Evolutionary conservation across 805 yeast genomes (phyloP).

Genomic region (Komagataella ulmi): DNA sequence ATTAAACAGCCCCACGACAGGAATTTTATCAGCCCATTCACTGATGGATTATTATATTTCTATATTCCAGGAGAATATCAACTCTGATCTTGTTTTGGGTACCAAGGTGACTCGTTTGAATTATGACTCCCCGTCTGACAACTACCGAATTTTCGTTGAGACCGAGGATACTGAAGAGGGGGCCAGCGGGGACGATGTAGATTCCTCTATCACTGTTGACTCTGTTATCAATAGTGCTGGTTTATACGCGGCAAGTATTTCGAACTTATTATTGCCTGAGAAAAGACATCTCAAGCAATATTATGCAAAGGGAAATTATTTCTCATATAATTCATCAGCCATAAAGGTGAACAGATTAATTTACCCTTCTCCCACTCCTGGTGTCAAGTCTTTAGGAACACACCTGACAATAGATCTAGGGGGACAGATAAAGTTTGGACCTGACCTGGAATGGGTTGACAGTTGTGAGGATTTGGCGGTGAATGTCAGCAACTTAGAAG

Average conservation of each 20-base stretch:
- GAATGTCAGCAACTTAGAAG: conserved; percentile 29
- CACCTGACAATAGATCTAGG: conserved; percentile 78
- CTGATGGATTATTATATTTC: conserved; percentile 47
- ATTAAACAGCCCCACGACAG: conserved; percentile 68
- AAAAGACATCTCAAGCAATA: conserved; percentile 43
- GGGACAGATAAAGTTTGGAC: conserved; percentile 75
- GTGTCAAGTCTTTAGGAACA: conserved; percentile 70
- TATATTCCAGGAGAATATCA: conserved; percentile 32
- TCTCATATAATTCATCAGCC: conserved; percentile 31
- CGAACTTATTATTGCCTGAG: conserved; percentile 56
- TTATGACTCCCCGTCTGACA: conserved; percentile 11
- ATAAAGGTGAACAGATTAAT: conserved; percentile 44
- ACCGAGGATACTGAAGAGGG: conserved; percentile 13
- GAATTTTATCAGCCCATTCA: conserved; percentile 75
- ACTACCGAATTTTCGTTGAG: conserved; percentile 17
- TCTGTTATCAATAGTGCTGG: conserved; percentile 74
- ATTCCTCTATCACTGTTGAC: conserved; percentile 30
- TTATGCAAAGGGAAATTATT: conserved; percentile 83
- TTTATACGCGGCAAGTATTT: conserved; percentile 53
- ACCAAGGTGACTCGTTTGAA: conserved; percentile 37
- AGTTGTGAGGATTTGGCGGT: conserved; percentile 33
- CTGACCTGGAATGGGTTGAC: conserved; percentile 75
- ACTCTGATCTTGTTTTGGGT: conserved; percentile 52
- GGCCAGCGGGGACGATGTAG: conserved; percentile 11
- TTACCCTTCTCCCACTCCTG: conserved; percentile 71